A percentile compares a stretch with the other conserved stretches of the same genome.
These are phyloP conservation scores for Cutaneotrichosporon sp. DNA, from an alignment of 1,284 basidiomycete species.

Conservation along the genomic window DNA sequence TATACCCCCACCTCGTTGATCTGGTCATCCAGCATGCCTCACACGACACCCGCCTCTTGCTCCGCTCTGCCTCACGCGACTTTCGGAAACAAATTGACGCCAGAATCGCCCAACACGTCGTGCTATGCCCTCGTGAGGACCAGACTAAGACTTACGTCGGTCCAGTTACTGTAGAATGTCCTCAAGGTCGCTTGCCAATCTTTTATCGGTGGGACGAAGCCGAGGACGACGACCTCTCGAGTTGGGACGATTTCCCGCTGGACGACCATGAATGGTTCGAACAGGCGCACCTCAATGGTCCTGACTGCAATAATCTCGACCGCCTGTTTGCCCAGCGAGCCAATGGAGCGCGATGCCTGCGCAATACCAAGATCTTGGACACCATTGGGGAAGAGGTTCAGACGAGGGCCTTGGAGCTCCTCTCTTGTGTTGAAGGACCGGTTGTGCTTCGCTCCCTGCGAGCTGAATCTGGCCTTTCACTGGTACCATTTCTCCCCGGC, in stretches of 20 bases:
- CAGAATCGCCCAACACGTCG: neutral
- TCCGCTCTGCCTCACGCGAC: neutral
- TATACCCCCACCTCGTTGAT: neutral
- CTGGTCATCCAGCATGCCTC: neutral
- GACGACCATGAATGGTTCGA: neutral
- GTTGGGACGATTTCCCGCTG: neutral
- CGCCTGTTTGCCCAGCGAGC: too few relatives aligned
- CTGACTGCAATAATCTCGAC: too few relatives aligned
- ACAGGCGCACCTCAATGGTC: too few relatives aligned
- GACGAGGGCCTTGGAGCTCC: too few relatives aligned
- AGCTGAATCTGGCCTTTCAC: too few relatives aligned
- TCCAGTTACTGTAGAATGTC: neutral
- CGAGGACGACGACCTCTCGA: neutral
- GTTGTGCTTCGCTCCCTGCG: too few relatives aligned
- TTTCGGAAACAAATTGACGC: neutral
- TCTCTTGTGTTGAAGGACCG: too few relatives aligned
- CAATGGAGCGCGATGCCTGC: too few relatives aligned
- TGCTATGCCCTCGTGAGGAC: neutral
- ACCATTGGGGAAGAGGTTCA: too few relatives aligned
- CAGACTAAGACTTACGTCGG: neutral
- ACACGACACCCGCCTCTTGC: neutral
- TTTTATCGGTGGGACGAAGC: neutral
- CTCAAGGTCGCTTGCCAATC: neutral
- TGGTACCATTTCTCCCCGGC: too few relatives aligned
- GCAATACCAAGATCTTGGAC: too few relatives aligned